These are phyloP conservation scores for Coelastrella sp. DNA, from an alignment of 139 green algal genomes.

Conservation along the genomic window DNA sequence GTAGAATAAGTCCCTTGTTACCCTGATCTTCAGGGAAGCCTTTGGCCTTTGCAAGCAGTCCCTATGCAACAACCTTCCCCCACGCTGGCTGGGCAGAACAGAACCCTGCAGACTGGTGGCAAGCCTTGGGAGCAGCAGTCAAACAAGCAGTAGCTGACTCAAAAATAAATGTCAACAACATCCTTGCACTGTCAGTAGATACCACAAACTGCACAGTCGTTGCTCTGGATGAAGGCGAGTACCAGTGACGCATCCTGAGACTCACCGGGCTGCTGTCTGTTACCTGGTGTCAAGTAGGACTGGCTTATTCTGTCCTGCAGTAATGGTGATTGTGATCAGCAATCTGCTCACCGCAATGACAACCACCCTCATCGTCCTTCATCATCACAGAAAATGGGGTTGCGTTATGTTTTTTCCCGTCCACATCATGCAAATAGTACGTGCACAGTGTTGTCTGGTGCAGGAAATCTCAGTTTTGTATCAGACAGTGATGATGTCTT, in stretches of 20 bases:
- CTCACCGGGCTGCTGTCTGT: too few relatives aligned
- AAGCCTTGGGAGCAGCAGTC: slow-evolving; percentile 66
- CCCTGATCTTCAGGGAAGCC: slow-evolving; percentile 37
- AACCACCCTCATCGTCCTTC: too few relatives aligned
- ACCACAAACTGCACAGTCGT: slow-evolving; percentile 91
- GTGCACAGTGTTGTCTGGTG: background rate
- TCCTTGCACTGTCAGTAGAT: slow-evolving; percentile 76
- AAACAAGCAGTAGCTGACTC: slow-evolving; percentile 55
- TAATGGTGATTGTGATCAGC: too few relatives aligned
- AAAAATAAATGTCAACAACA: slow-evolving; percentile 28
- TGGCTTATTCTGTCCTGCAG: too few relatives aligned
- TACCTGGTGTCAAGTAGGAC: too few relatives aligned
- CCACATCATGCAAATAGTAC: too few relatives aligned
- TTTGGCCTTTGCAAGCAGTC: slow-evolving; percentile 43
- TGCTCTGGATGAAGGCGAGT: slow-evolving; percentile 64
- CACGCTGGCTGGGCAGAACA: slow-evolving; percentile 82
- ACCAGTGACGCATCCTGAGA: too few relatives aligned
- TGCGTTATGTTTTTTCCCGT: too few relatives aligned
- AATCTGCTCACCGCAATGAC: too few relatives aligned
- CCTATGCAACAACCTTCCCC: slow-evolving; percentile 75
- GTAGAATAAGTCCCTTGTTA: too few relatives aligned
- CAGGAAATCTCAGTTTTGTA: too few relatives aligned
- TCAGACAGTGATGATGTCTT: background rate
- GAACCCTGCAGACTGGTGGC: slow-evolving; percentile 78
- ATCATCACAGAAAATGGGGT: too few relatives aligned